These are phyloP conservation scores for Lophiostoma macrostomum DNA, from an alignment of 495 filamentous ascomycete species.

Conservation along the genomic window DNA sequence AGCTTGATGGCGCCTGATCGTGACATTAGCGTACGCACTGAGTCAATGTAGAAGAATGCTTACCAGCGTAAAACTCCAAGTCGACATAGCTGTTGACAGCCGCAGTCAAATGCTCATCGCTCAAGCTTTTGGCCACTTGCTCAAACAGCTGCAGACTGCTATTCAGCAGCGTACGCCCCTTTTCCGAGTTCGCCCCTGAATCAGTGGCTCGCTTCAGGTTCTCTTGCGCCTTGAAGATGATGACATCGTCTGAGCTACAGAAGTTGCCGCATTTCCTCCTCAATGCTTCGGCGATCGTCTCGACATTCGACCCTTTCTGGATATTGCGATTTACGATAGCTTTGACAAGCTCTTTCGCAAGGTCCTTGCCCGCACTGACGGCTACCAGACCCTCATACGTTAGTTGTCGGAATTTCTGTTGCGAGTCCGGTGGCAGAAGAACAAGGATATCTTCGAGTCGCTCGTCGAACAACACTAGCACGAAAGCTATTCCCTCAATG, in stretches of 20 bases:
- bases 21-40: slow-evolving; percentile 14
- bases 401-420: slow-evolving; percentile 65
- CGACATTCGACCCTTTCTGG: slow-evolving; percentile 89
- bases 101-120: slow-evolving; percentile 72
- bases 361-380: slow-evolving; percentile 69
- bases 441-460: slow-evolving; percentile 80
- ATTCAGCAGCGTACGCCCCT: slow-evolving; percentile 75
- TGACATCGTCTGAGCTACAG: slow-evolving; percentile 92
- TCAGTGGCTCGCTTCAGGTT: slow-evolving; percentile 83
- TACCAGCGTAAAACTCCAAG: slow-evolving; percentile 78
- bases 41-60: slow-evolving; percentile 2
- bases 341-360: slow-evolving; percentile 96
- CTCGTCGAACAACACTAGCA: slow-evolving; percentile 89
- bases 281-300: slow-evolving; percentile 91
- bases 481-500: slow-evolving; percentile 94
- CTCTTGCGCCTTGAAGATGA: slow-evolving; percentile 98
- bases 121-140: slow-evolving; percentile 76
- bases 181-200: slow-evolving; percentile 66
- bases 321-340: slow-evolving; percentile 98
- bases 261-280: slow-evolving; percentile 90
- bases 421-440: slow-evolving; percentile 66
- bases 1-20: slow-evolving; percentile 77
- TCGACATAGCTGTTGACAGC: slow-evolving; percentile 73
- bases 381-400: slow-evolving; percentile 88
- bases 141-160: slow-evolving; percentile 86